Evolutionary conservation across 768 basidiomycete species (phyloP).

Genomic region (Pleurotus giganteus): DNA sequence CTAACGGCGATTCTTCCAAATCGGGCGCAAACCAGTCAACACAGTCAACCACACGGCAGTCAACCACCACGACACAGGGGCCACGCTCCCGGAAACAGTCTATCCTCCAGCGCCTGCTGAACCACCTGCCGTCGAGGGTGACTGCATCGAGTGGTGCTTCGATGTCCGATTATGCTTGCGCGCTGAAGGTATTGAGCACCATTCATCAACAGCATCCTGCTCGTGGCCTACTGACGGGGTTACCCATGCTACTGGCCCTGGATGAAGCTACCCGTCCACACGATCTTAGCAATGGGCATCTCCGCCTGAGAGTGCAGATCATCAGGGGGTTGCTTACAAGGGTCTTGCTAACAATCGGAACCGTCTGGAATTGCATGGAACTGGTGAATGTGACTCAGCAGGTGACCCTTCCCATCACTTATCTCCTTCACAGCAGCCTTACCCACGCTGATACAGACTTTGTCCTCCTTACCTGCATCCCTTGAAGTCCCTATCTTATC

Average conservation of each 20-base stretch:
- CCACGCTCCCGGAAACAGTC: conserved; percentile 60
- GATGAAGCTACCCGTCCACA: conserved; percentile 48
- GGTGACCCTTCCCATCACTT: conserved; percentile 34
- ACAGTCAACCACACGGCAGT: conserved; percentile 41
- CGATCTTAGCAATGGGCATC: conserved; percentile 35
- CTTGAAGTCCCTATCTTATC: conserved; percentile 33
- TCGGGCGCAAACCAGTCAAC: conserved; percentile 22
- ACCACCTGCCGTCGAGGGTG: conserved; percentile 41
- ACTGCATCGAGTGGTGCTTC: conserved; percentile 53
- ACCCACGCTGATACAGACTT: conserved; percentile 33
- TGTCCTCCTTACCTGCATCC: conserved; percentile 39
- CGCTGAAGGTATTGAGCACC: conserved; percentile 63
- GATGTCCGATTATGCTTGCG: conserved; percentile 71
- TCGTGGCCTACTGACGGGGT: conserved; percentile 69
- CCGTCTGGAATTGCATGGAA: conserved; percentile 62
- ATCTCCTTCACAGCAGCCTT: conserved; percentile 10
- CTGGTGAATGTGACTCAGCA: conserved; percentile 53
- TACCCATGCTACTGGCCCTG: conserved; percentile 85
- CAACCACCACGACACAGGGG: conserved; percentile 39
- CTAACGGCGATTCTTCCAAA: conserved; percentile 20
- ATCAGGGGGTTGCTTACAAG: conserved; percentile 63
- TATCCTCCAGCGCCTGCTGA: conserved; percentile 49
- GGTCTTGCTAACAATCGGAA: conserved; percentile 69
- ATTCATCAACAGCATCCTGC: conserved; percentile 74
- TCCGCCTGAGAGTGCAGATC: conserved; percentile 42